Evolutionary conservation across 768 basidiomycete species (phyloP).

Genomic region (Tricholoma hemisulphureum): DNA sequence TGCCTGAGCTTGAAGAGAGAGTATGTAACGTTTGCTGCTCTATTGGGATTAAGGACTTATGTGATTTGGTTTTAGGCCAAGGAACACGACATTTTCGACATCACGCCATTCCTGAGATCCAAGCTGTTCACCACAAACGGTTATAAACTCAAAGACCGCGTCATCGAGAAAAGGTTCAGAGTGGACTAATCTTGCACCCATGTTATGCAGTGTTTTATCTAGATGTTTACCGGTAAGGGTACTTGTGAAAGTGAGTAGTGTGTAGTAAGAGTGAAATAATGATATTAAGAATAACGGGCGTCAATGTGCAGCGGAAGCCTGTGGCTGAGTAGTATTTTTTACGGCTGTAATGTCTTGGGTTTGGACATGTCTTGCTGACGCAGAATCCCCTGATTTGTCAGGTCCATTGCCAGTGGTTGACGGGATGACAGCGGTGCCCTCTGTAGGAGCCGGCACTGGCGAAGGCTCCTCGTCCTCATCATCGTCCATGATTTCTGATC

Average conservation of each 20-base stretch:
- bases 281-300: neutral
- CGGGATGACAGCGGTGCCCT: slow-evolving; percentile 6
- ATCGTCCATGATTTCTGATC: slow-evolving; percentile 65
- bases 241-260: neutral
- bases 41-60: slow-evolving; percentile 3
- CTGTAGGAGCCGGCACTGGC: slow-evolving; percentile 9
- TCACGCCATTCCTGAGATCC: slow-evolving; percentile 79
- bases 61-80: slow-evolving; percentile 61
- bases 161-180: slow-evolving; percentile 76
- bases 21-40: slow-evolving; percentile 43
- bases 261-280: neutral
- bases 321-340: neutral
- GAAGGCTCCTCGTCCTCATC: slow-evolving; percentile 50
- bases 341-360: slow-evolving; percentile 1
- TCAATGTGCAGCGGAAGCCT: neutral
- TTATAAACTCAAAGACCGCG: slow-evolving; percentile 66
- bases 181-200: slow-evolving; percentile 28
- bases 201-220: slow-evolving; percentile 10
- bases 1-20: slow-evolving; percentile 82
- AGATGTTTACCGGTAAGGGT: neutral
- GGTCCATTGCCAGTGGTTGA: slow-evolving; percentile 4
- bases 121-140: slow-evolving; percentile 87
- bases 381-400: neutral
- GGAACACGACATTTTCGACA: slow-evolving; percentile 95
- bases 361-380: neutral